Percentiles rank a stretch among this genome's conserved stretches.
Conservation (phyloP, 345 rosid species). For the Syzygium aqueum region DNA sequence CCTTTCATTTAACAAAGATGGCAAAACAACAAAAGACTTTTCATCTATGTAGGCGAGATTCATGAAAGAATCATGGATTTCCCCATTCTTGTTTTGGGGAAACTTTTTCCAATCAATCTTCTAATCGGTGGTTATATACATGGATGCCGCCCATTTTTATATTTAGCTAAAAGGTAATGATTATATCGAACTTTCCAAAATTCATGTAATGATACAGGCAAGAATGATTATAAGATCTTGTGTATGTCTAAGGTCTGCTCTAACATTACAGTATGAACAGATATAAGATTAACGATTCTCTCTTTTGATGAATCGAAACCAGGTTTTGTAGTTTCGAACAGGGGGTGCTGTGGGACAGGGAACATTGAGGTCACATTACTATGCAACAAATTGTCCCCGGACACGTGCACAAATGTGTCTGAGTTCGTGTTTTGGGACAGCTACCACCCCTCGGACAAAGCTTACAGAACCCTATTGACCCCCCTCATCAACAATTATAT, state of each 20-base stretch:
- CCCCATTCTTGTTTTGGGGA: not conserved
- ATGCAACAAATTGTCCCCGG: conserved; percentile 27
- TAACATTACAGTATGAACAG: not conserved
- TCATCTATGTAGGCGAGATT: not conserved
- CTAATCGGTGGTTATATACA: not conserved
- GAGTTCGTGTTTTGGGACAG: conserved; percentile 66
- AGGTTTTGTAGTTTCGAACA: conserved; percentile 30
- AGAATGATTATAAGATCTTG: not conserved
- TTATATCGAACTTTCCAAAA: not conserved
- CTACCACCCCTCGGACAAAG: conserved; percentile 61
- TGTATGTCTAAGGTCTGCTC: not conserved
- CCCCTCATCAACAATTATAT: conserved; percentile 10
- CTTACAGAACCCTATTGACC: conserved; percentile 25
- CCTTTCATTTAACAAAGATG: not conserved
- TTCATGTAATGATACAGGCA: not conserved
- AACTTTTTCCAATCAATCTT: not conserved
- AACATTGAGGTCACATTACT: conserved; percentile 25
- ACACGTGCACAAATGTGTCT: conserved; percentile 26
- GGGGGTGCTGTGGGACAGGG: conserved; percentile 59
- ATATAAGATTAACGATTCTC: not conserved
- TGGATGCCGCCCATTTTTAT: not conserved
- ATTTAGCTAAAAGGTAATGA: not conserved
- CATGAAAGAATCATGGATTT: not conserved
- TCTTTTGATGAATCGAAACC: not conserved
- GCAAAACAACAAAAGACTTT: not conserved